Evolutionary conservation across 106 monocot species (phyloP), one percentile per base, ranked within the genome.

Genomic region (Allium fistulosum): DNA sequence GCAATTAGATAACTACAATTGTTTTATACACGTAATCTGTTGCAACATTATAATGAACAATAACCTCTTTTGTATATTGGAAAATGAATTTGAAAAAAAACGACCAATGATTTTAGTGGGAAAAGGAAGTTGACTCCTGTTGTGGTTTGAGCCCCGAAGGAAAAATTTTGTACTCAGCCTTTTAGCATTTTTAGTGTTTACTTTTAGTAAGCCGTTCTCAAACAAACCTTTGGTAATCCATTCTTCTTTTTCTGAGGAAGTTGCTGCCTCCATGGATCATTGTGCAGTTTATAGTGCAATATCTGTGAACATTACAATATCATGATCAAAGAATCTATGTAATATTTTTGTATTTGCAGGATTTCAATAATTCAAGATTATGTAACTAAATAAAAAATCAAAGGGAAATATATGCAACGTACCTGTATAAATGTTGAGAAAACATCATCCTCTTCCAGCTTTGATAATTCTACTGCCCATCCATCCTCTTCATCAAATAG

Each of bases 371-470:
- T 15, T 8, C 2, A 11, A 55, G 15, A 3, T 55, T 15, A 12
- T 26, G 61, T 10, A 10, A 62, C 27, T 5, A 27, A 11, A 62
- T 9, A 11, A 62, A 62, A 62, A 62, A 49, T 67, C 12, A 67
- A 67, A 52, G 28, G 22, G 6, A 67, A 67, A 48, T 51, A 53
- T 67, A 49, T 10, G 17, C 15, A 12, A 15, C 22, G 12, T 84
- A 83, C 90, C 86, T 90, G 86, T 65, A 90, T 83, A 65, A 90
- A 90, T 51, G 90, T 90, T 8, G 90, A 71, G 71, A 86, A 86
- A 47, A 72, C 86, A 83, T 90, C 90, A 74, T 90, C 86, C 66
- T 78, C 74, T 51, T 71, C 67, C 14, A 90, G 70, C 76, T 90
- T 86, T 61, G 83, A 80, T 28, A 81, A 79, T 71, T 86, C 86